Evolutionary conservation across 805 yeast genomes (phyloP), one percentile per base, ranked within the genome.

Genomic region (Candida pini): DNA sequence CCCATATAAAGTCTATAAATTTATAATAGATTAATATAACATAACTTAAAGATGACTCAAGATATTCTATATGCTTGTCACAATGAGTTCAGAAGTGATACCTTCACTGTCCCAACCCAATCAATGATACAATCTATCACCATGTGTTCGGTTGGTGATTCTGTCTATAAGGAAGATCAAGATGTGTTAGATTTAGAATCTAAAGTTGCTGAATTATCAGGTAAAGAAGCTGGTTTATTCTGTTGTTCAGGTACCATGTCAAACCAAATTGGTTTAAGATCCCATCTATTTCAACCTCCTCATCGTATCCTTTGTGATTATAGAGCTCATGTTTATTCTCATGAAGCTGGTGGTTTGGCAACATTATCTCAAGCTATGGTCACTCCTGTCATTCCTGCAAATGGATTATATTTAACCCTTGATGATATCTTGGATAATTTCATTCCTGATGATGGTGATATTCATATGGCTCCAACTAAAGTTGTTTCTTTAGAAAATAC

Each of bases 311-410:
- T 89, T 31, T 86, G 96, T 64, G 97, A 90, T 58, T 69, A 78
- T 59, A 69, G 96, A 41, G 79, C 90, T 9, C 97, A 89, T 52
- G 79, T 89, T 18, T 89, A 71, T 57, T 66, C 78, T 20, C 78
- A 78, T 47, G 97, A 89, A 62, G 95, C 96, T 18, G 96, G 89
- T 23, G 97, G 97, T 2, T 60, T 90, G 33, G 94, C 96, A 5
- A 76, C 85, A 33, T 66, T 90, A 40, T 84, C 95, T 10, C 95
- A 83, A 60, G 95, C 96, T 3, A 83, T 89, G 94, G 95, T 87
- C 4, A 73, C 75, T 6, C 85, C 96, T 1, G 87, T 88, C 7
- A 64, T 59, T 20, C 96, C 97, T 3, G 52, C 71, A 12, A 88
- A 88, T 52, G 94, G 92, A 8, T 48, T 68, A 33, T 76, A 86